Conservation (phyloP, 176 grass and related monocot species). For the Otatea glauca region DNA sequence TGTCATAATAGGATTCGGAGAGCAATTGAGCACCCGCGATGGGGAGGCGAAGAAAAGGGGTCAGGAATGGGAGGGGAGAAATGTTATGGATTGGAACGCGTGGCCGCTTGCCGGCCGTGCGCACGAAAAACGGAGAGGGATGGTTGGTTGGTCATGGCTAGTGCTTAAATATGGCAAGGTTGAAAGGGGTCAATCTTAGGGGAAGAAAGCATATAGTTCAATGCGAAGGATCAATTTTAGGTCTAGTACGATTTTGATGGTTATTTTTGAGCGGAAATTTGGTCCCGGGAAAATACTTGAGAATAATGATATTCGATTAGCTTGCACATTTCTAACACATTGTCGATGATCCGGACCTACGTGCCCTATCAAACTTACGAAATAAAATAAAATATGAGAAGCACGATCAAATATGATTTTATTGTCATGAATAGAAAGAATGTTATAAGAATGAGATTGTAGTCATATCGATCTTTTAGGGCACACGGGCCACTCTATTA, state of each 20-base stretch:
- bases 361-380: no score
- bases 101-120: background rate
- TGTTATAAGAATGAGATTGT: no score
- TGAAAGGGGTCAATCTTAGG: constrained; percentile 37
- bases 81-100: constrained; percentile 13
- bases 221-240: background rate
- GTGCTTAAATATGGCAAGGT: constrained; percentile 50
- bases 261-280: no score
- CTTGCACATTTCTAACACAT: no score
- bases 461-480: no score
- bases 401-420: no score
- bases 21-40: constrained; percentile 47
- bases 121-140: background rate
- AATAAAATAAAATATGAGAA: no score
- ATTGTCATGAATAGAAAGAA: no score
- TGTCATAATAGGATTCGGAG: constrained; percentile 53
- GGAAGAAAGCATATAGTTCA: background rate
- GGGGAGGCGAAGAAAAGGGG: constrained; percentile 53
- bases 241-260: background rate
- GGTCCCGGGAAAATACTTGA: no score
- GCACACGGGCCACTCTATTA: no score
- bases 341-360: no score
- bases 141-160: constrained; percentile 13
- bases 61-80: constrained; percentile 6
- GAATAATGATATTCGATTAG: no score